A percentile compares a stretch with the other conserved stretches of the same genome.
phyloP scores from a whole-genome alignment of 495 filamentous ascomycete genomes.

The Daldinia decipiens region DNA sequence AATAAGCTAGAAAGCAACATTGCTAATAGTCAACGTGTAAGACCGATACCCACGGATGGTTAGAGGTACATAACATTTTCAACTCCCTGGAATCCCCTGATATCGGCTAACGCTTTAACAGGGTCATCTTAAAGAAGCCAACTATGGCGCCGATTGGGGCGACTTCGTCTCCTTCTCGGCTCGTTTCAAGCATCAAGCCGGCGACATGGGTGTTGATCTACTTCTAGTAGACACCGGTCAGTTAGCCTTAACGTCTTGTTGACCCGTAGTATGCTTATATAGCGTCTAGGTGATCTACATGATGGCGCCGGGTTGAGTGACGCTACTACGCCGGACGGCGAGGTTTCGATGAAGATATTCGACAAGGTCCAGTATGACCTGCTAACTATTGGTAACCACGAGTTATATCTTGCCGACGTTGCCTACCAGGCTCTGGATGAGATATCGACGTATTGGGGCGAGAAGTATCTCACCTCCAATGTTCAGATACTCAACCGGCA shows the following conservation, averaged over 20 bases:
- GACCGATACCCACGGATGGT: conserved; percentile 82
- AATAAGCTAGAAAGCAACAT: neutral
- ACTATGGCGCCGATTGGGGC: conserved; percentile 87
- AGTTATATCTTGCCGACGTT: conserved; percentile 72
- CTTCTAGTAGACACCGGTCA: conserved; percentile 81
- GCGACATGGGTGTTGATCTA: conserved; percentile 72
- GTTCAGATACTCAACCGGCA: conserved; percentile 75
- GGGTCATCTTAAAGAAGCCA: conserved; percentile 81
- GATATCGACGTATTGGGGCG: conserved; percentile 53
- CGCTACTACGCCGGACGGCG: conserved; percentile 77
- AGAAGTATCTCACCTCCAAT: conserved; percentile 79
- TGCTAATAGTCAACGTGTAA: conserved; percentile 16
- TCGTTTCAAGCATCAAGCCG: conserved; percentile 73
- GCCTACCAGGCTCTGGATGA: conserved; percentile 54
- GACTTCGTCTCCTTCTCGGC: conserved; percentile 85
- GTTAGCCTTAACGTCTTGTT: conserved; percentile 63
- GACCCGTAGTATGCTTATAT: neutral
- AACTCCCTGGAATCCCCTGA: neutral
- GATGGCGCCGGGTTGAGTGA: conserved; percentile 81
- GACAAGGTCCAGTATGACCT: conserved; percentile 65
- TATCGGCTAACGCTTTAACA: neutral
- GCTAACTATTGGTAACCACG: conserved; percentile 74
- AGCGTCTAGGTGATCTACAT: conserved; percentile 64
- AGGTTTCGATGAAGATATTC: conserved; percentile 76
- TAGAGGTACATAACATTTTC: conserved; percentile 53